Evolutionary conservation across 164 flowering plant genomes (phyloP).

Genomic region (Chloranthus sessilifolius): DNA sequence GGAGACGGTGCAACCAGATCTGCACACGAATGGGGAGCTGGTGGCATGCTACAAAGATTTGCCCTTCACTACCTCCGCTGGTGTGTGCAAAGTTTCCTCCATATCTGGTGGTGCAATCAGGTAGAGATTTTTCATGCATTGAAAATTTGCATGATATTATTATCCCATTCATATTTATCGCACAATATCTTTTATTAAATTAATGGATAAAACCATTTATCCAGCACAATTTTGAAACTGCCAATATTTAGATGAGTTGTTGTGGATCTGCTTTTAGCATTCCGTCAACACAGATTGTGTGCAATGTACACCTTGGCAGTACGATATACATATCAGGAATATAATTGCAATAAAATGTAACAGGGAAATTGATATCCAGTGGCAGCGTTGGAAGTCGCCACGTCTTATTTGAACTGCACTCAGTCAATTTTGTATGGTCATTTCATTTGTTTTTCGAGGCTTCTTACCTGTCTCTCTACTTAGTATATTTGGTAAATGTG

Average conservation of each 20-base stretch:
- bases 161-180: not conserved
- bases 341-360: too few relatives aligned
- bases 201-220: not conserved
- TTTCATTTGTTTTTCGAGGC: too few relatives aligned
- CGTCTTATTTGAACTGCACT: too few relatives aligned
- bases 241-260: not conserved
- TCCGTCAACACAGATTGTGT: not conserved
- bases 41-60: conserved; percentile 68
- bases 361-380: too few relatives aligned
- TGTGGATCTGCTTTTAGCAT: not conserved
- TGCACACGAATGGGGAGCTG: conserved; percentile 42
- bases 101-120: conserved; percentile 57
- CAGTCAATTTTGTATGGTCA: too few relatives aligned
- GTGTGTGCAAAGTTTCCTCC: conserved; percentile 75
- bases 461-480: too few relatives aligned
- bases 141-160: not conserved
- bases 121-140: conserved; percentile 18
- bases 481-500: too few relatives aligned
- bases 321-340: too few relatives aligned
- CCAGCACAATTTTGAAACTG: not conserved
- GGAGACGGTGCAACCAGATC: conserved; percentile 74
- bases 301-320: not conserved
- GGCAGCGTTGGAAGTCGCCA: too few relatives aligned
- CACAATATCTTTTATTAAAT: not conserved
- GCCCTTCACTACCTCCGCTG: conserved; percentile 80